Evolutionary conservation across 2,329 filamentous ascomycete genomes (phyloP).

Genomic region (Tolypocladium tundrense): DNA sequence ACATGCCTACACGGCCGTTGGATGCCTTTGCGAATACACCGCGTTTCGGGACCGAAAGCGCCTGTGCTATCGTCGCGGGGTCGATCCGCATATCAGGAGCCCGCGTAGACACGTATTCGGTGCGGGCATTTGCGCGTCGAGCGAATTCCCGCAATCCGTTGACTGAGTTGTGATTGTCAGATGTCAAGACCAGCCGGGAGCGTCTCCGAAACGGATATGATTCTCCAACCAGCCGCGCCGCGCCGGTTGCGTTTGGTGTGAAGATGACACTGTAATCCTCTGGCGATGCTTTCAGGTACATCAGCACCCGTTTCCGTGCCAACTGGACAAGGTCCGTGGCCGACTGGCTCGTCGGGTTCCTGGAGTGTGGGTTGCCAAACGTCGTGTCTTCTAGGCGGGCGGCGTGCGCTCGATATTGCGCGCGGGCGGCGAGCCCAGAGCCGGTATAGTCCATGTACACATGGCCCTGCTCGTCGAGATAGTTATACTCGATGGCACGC

Average conservation of each 20-base stretch:
- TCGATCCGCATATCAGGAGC: constrained; percentile 18
- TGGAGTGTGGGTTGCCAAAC: constrained; percentile 30
- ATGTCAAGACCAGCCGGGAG: constrained; percentile 21
- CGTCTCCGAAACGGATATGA: constrained; percentile 22
- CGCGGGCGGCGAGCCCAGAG: constrained; percentile 21
- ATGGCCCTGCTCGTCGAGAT: constrained; percentile 26
- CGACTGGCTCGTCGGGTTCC: constrained; percentile 23
- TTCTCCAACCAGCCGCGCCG: constrained; percentile 27
- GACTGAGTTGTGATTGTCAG: constrained; percentile 32
- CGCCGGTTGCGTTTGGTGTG: constrained; percentile 28
- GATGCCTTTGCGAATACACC: neutral
- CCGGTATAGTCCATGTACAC: constrained; percentile 32
- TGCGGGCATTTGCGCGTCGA: constrained; percentile 11
- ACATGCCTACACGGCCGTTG: constrained; percentile 17
- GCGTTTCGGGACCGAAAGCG: neutral
- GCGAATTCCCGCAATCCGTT: constrained; percentile 28
- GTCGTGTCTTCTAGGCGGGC: constrained; percentile 16
- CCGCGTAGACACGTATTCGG: constrained; percentile 19
- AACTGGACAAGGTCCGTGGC: constrained; percentile 22
- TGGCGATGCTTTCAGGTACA: constrained; percentile 21
- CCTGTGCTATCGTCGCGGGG: constrained; percentile 9
- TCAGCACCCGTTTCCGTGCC: constrained; percentile 19
- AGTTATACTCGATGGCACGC: constrained; percentile 19
- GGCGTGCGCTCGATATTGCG: constrained; percentile 21
- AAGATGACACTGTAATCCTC: constrained; percentile 30